These are phyloP conservation scores for Oryza coarctata DNA, from an alignment of 176 grass and related monocot species.

Conservation along the genomic window DNA sequence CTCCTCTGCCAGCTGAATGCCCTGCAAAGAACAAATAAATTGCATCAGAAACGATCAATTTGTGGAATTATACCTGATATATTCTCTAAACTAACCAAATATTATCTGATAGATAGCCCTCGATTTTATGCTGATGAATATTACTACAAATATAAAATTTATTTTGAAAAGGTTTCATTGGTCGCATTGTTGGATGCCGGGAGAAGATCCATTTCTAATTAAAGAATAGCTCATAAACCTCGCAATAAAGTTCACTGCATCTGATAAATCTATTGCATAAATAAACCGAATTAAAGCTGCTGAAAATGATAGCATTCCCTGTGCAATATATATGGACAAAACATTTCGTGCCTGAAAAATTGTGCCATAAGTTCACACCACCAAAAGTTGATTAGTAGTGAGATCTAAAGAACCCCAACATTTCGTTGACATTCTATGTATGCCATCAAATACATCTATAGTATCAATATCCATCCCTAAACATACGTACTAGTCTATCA, in stretches of 20 bases:
- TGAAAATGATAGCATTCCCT: background rate
- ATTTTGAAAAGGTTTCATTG: background rate
- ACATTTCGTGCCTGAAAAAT: background rate
- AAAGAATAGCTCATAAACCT: background rate
- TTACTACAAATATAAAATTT: background rate
- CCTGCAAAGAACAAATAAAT: constrained; percentile 47
- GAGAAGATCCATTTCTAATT: background rate
- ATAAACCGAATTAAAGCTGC: background rate
- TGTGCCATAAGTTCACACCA: background rate
- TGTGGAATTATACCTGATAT: background rate
- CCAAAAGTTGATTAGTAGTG: background rate
- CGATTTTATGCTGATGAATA: background rate
- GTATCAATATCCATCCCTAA: too few relatives aligned
- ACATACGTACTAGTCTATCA: background rate
- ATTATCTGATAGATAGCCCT: background rate
- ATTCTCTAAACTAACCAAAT: background rate
- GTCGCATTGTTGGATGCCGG: background rate
- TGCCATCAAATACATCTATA: too few relatives aligned
- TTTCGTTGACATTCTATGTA: too few relatives aligned
- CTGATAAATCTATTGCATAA: background rate
- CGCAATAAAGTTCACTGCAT: background rate
- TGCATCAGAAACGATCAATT: background rate
- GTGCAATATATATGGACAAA: background rate
- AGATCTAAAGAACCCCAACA: background rate
- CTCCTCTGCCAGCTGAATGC: constrained; percentile 58